Evolutionary conservation across 345 rosid species (phyloP), one percentile per base, ranked within the genome.

Genomic region (Hibiscus mutabilis): DNA sequence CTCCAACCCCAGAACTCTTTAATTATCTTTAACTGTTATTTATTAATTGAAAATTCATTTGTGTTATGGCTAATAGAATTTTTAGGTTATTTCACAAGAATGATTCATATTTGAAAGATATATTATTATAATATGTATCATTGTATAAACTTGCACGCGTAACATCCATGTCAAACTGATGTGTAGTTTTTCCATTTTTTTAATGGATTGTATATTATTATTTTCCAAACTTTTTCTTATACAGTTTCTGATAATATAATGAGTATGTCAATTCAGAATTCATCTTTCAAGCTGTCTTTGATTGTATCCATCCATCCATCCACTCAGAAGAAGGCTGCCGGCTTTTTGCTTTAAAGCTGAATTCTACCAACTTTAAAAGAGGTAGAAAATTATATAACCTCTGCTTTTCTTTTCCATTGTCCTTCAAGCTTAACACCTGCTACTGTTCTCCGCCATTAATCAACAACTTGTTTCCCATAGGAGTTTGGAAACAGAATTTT

Each of bases 271-370:
- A 67, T 67, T 49, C 42, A 40, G 44, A 40, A 40, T 40, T 40
- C 44, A 67, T 49, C 70, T 16, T 47, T 67, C 58, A 27, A 67
- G 58, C 59, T 67, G 70, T 67, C 70, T 27, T 15, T 19, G 33
- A 67, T 49, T 67, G 42, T 46, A 49, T 49, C 44, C 16, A 66
- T 47, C n/a, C 46, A 25, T 31, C n/a, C n/a, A n/a, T n/a, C n/a
- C n/a, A n/a, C 24, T 47, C 40, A 47, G 59, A 55, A 55, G 25
- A 56, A 56, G 60, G 29, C 60, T 21, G 47, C 29, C 31, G 6
- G 61, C 49, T 42, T 35, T 69, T 69, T 57, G 31, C 35, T 37
- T 37, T 69, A 57, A 69, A 69, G 73, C 73, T 69, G 73, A 55
- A 19, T 19, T 69, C 29, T 35, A 7, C 73, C 25, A 37, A 60